A percentile compares a stretch with the other conserved stretches of the same genome.
Conservation (phyloP, 106 monocot species). For the Acanthochlamys bracteata region DNA sequence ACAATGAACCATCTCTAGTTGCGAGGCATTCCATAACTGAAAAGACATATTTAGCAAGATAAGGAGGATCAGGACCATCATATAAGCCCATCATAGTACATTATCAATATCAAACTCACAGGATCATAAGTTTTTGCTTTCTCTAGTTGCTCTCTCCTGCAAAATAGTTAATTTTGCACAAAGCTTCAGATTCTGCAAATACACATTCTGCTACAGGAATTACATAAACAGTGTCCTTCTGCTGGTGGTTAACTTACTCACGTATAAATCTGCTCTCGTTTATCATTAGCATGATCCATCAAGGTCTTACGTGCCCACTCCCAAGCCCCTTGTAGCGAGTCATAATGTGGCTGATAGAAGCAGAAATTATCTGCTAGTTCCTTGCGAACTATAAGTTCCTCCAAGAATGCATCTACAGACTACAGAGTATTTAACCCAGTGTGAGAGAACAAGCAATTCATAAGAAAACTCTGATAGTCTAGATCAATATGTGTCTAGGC, state of each 20-base stretch:
- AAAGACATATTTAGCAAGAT: not conserved
- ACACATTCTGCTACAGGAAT: not conserved
- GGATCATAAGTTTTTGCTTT: constrained; percentile 79
- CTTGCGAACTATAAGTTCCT: constrained; percentile 87
- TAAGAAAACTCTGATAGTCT: too few species aligned
- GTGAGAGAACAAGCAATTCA: too few species aligned
- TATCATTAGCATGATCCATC: constrained; percentile 76
- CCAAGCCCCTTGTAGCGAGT: constrained; percentile 88
- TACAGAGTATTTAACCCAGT: constrained; percentile 10
- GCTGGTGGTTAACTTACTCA: constrained; percentile 28
- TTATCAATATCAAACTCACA: constrained; percentile 25
- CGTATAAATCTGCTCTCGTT: constrained; percentile 86
- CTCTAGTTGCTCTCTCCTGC: constrained; percentile 85
- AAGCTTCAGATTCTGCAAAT: not conserved
- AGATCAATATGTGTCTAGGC: too few species aligned
- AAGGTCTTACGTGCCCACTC: constrained; percentile 92
- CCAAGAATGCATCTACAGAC: constrained; percentile 89
- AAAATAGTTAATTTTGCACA: not conserved
- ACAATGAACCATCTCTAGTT: constrained; percentile 87
- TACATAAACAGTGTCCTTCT: not conserved
- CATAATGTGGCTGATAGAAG: constrained; percentile 88
- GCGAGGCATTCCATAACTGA: constrained; percentile 99
- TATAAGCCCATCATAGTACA: not conserved
- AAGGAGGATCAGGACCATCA: not conserved
- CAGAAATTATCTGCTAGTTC: constrained; percentile 96